Conservation (phyloP, 345 rosid genomes). For the Eucalyptus guilfoylei region DNA sequence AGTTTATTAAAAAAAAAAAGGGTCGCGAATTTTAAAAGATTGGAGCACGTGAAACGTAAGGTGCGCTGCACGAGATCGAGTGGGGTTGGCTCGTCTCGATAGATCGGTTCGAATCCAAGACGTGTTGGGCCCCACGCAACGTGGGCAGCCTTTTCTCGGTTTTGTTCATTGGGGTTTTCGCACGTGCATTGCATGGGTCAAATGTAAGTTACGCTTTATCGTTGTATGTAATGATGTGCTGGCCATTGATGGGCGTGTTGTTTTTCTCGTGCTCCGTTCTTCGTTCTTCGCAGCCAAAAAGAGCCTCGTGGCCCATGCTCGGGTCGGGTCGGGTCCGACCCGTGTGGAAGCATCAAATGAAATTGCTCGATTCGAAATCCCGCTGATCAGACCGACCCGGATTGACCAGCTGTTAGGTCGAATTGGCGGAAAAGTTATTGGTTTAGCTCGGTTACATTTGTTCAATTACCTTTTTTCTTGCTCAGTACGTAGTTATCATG, state of each 20-base stretch:
- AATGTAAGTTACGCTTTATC: neutral
- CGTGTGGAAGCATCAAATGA: neutral
- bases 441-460: neutral
- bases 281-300: neutral
- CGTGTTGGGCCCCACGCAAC: neutral
- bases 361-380: neutral
- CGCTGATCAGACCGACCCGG: too few relatives aligned
- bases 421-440: neutral
- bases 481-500: fast-evolving
- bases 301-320: neutral
- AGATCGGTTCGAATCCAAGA: neutral
- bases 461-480: neutral
- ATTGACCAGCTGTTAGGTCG: fast-evolving
- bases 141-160: neutral
- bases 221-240: neutral
- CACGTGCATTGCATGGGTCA: neutral
- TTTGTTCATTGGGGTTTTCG: neutral
- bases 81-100: neutral
- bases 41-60: neutral
- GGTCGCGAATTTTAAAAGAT: neutral
- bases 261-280: neutral
- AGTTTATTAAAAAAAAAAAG: neutral
- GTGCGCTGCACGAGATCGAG: neutral
- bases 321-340: neutral
- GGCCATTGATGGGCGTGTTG: neutral